Evolutionary conservation across 345 rosid species (phyloP).

Genomic region (Acer saccharum): DNA sequence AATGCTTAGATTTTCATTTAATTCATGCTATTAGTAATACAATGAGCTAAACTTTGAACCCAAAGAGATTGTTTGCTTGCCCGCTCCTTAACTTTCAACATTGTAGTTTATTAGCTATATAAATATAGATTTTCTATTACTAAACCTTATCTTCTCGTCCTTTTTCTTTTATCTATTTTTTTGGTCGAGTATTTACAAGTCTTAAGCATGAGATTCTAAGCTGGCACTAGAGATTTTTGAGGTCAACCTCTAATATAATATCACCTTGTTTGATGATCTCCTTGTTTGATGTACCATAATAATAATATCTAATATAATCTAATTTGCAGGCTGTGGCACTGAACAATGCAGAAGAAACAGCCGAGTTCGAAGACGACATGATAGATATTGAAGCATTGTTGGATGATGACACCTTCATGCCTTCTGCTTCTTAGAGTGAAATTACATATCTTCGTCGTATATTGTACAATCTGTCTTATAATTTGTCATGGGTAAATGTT

Average conservation of each 20-base stretch:
- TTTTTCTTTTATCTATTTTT: background rate
- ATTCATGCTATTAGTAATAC: background rate
- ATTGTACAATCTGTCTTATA: constrained; percentile 6
- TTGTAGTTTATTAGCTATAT: background rate
- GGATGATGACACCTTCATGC: constrained; percentile 55
- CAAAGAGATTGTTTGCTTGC: background rate
- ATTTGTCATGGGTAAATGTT: constrained; percentile 22
- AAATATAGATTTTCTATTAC: background rate
- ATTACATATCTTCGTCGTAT: background rate
- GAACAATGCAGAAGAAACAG: constrained; percentile 36
- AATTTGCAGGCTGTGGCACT: constrained; percentile 43
- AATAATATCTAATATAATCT: background rate
- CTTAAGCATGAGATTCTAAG: background rate
- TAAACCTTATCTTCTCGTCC: background rate
- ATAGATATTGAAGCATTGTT: constrained; percentile 57
- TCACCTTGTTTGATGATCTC: too few species aligned
- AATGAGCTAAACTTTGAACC: background rate
- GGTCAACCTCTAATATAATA: too few species aligned
- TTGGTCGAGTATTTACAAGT: background rate
- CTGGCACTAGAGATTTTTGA: background rate
- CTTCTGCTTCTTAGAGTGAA: constrained; percentile 35
- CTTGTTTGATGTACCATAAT: background rate
- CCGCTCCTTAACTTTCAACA: background rate
- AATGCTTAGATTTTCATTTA: background rate
- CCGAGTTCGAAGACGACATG: constrained; percentile 52